These are phyloP conservation scores for Colletotrichum viniferum DNA, from an alignment of 2,329 filamentous ascomycete genomes.

Conservation along the genomic window DNA sequence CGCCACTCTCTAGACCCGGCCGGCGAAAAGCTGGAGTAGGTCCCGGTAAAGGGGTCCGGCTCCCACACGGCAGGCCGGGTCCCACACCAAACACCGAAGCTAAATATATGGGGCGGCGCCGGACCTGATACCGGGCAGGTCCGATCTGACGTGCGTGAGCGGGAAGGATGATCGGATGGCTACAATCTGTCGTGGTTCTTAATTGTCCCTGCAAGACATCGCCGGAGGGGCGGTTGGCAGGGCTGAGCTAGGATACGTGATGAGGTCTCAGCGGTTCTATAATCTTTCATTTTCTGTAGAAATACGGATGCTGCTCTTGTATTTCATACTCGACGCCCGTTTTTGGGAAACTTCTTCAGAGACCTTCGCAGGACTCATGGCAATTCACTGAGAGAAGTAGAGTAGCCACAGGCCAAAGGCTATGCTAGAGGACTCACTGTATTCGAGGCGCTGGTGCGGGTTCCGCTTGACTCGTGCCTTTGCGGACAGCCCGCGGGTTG, in stretches of 20 bases:
- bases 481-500: not conserved
- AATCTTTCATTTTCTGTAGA: no score
- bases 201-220: not conserved
- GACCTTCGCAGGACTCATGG: not conserved
- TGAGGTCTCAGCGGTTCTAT: accelerated
- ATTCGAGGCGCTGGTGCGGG: not conserved
- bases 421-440: not conserved
- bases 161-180: not conserved
- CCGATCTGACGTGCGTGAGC: not conserved
- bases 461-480: not conserved
- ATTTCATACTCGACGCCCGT: accelerated
- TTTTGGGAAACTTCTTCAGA: not conserved
- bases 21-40: not conserved
- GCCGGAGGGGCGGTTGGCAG: not conserved
- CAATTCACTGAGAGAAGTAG: not conserved
- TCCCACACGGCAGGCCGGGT: not conserved
- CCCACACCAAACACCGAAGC: not conserved
- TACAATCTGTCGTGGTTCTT: not conserved
- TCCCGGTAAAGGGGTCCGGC: not conserved
- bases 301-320: no score
- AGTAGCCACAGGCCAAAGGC: accelerated
- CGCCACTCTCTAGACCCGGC: not conserved
- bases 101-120: not conserved
- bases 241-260: not conserved
- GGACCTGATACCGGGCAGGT: not conserved